Conservation (phyloP, 768 basidiomycete species). For the Xerocomellus chrysenteron region DNA sequence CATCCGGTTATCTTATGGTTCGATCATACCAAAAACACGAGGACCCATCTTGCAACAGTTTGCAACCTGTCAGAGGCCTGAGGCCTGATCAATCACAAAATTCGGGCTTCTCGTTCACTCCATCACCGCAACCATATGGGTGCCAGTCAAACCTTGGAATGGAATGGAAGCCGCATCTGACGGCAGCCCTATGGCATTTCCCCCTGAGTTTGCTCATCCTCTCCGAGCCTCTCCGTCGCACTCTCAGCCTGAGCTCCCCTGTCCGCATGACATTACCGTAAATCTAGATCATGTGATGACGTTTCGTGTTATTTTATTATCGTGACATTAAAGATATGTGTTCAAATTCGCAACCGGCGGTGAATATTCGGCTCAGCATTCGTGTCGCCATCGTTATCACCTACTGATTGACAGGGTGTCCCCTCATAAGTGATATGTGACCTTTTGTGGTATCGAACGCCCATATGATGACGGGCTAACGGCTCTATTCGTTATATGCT, state of each 20-base stretch:
- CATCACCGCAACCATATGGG: constrained; percentile 20
- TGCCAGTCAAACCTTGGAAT: constrained; percentile 26
- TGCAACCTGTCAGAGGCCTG: neutral
- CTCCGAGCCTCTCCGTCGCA: neutral
- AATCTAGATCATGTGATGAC: neutral
- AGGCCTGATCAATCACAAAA: constrained; percentile 12
- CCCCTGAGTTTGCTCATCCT: neutral
- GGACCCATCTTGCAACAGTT: neutral
- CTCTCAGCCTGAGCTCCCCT: neutral
- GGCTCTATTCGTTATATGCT: constrained; percentile 1
- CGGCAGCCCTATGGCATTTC: constrained; percentile 5
- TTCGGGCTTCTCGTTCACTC: constrained; percentile 7
- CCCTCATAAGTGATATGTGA: neutral
- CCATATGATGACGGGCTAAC: neutral
- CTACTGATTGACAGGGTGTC: constrained; percentile 4
- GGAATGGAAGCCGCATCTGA: constrained; percentile 21
- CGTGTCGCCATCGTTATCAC: constrained; percentile 11
- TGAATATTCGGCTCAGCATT: neutral
- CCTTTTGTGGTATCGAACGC: neutral
- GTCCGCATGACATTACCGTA: neutral
- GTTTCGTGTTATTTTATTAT: neutral
- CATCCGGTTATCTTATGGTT: neutral
- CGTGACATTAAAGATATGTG: neutral
- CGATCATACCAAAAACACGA: constrained; percentile 11
- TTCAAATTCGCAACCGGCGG: neutral